A percentile compares a stretch with the other conserved stretches of the same genome.
Conservation (phyloP, 352 stramenopile genomes). For the Peronospora destructor region DNA sequence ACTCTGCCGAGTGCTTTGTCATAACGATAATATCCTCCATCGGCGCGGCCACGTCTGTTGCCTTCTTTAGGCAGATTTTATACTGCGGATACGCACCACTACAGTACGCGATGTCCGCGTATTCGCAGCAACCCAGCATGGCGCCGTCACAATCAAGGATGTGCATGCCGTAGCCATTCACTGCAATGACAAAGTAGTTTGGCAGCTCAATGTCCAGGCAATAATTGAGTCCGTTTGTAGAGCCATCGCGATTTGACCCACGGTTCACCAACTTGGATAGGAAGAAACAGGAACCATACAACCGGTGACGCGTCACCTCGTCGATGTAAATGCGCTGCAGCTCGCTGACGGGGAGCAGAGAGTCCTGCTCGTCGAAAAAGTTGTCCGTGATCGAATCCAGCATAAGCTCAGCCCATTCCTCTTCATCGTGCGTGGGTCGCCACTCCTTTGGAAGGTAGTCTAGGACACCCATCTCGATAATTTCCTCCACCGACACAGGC, state of each 20-base stretch:
- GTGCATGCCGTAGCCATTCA: slow-evolving; percentile 88
- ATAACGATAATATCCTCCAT: slow-evolving; percentile 58
- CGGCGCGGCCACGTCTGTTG: slow-evolving; percentile 23
- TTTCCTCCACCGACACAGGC: slow-evolving; percentile 44
- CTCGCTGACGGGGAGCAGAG: slow-evolving; percentile 34
- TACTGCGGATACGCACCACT: slow-evolving; percentile 58
- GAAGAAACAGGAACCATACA: slow-evolving; percentile 89
- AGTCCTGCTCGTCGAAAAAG: slow-evolving; percentile 39
- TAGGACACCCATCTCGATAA: slow-evolving; percentile 63
- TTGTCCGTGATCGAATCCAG: slow-evolving; percentile 52
- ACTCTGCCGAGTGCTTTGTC: slow-evolving; percentile 63
- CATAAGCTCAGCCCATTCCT: slow-evolving; percentile 76
- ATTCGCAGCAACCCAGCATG: slow-evolving; percentile 63
- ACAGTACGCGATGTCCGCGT: slow-evolving; percentile 51
- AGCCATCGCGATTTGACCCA: slow-evolving; percentile 23
- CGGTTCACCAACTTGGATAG: slow-evolving; percentile 55
- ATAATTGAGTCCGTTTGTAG: slow-evolving; percentile 22
- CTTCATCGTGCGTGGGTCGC: slow-evolving; percentile 56
- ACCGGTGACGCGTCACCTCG: slow-evolving; percentile 63
- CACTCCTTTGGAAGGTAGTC: slow-evolving; percentile 85
- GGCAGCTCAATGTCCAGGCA: slow-evolving; percentile 59
- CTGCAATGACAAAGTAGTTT: slow-evolving; percentile 80
- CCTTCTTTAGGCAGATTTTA: slow-evolving; percentile 54
- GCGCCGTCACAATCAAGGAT: slow-evolving; percentile 71
- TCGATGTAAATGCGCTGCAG: slow-evolving; percentile 85